phyloP scores from a whole-genome alignment of 257 asterid species.

The Voacanga thouarsii region DNA sequence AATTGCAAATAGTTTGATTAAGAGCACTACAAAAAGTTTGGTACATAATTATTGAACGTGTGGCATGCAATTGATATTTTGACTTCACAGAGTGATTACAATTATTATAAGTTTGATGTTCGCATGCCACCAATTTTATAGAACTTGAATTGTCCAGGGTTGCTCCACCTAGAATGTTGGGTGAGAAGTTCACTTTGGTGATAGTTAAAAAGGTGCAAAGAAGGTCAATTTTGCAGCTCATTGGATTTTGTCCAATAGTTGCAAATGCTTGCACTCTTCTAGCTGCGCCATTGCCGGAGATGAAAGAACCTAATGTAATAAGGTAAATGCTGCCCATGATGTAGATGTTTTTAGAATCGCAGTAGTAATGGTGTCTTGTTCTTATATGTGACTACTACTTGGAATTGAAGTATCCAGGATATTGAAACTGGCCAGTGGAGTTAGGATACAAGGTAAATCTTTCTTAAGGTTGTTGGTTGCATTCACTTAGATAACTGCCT shows the following conservation, averaged over 20 bases:
- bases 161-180: constrained; percentile 27
- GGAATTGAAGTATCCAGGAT: constrained; percentile 82
- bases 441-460: constrained; percentile 71
- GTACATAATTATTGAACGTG: background rate
- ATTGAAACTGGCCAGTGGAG: constrained; percentile 75
- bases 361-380: constrained; percentile 16
- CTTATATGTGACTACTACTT: constrained; percentile 33
- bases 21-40: background rate
- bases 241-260: constrained; percentile 45
- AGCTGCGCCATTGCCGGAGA: constrained; percentile 68
- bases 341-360: background rate
- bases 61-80: background rate
- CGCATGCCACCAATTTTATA: background rate
- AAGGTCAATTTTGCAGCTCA: constrained; percentile 53
- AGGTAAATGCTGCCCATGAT: constrained; percentile 47
- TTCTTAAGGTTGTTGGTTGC: constrained; percentile 4
- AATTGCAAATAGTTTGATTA: background rate
- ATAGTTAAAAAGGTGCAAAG: constrained; percentile 42
- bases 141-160: constrained; percentile 26
- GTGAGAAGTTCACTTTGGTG: constrained; percentile 27
- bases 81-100: background rate
- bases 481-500: background rate
- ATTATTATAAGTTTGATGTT: background rate
- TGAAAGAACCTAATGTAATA: constrained; percentile 64
- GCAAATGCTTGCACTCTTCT: constrained; percentile 38